Base-by-base conservation (phyloP, 2,329 filamentous ascomycete species). In the Paracorniculantispora psalliotae region DNA sequence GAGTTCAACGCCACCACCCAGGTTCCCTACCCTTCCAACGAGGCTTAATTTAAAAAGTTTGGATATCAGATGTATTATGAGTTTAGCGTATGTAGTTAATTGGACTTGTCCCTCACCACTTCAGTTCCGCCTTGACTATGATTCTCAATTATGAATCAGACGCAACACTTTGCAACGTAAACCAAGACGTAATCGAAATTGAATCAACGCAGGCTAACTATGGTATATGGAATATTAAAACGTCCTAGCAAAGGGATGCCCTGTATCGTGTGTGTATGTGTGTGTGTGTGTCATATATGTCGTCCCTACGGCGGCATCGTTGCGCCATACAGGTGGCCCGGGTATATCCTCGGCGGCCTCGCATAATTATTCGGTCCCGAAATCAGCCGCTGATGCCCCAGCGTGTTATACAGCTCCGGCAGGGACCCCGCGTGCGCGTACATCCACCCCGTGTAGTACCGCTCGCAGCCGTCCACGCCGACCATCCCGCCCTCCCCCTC, bases 1-100 rank as follows among this genome's bases (percentile, higher is more conserved):
- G 89, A 91, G 77, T 92, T 90, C 67, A 75, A 77, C 62, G 75
- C 83, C 3, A 86, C 83, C 35, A 80, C 80, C 35, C 78, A 80
- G 71, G 86, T 91, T 33, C 71, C 72, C 55, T 92, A 92, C 71
- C 86, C 87, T 21, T 90, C 87, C 75, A 91, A 91, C 72, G 86
- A 87, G 73, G 73, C 79, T 21, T 86, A 71, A 54, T 60, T 48
- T 33, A 48, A 23, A 54, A 49, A 37, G 30, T 47, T 39, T 54
- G 41, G 25, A 52, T 17, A n/a, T 2, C 21, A 47, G 28, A 62
- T 46, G 41, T 49, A 58, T 49, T 41, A 58, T 58, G 56, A 59
- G 48, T 37, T 41, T 59, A 57, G 52, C 52, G 52, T 35, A 57
- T 57, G 39, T 23, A 50, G 39, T 21, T 41, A 21, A 44, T 53